Evolutionary conservation across 2,329 filamentous ascomycete genomes (phyloP).

Genomic region (Graphilbum ipis-grandicollis): DNA sequence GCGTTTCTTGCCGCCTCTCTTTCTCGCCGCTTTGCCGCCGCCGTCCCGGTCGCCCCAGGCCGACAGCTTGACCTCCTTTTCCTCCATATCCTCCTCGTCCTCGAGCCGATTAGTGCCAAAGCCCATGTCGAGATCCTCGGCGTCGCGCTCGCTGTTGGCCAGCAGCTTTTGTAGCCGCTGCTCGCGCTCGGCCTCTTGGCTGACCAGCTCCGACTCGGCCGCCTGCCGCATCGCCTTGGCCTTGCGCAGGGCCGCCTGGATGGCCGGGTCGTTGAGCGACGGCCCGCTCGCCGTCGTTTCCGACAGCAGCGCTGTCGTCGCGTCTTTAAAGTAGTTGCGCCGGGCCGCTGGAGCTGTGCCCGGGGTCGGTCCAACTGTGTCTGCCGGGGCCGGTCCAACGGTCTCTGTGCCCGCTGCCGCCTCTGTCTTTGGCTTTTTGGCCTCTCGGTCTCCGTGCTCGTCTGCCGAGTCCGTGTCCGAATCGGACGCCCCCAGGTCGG

Average conservation of each 20-base stretch:
- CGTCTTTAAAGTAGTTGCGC: slow-evolving; percentile 45
- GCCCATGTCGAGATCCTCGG: slow-evolving; percentile 84
- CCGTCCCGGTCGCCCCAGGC: slow-evolving; percentile 26
- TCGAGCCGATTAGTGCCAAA: slow-evolving; percentile 79
- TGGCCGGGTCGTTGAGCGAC: slow-evolving; percentile 54
- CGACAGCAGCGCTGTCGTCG: slow-evolving; percentile 31
- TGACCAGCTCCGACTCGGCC: slow-evolving; percentile 21
- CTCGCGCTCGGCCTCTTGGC: slow-evolving; percentile 33
- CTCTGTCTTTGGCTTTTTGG: not conserved
- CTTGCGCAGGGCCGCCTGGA: slow-evolving; percentile 72
- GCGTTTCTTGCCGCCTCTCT: slow-evolving; percentile 56
- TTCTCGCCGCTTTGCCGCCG: slow-evolving; percentile 38
- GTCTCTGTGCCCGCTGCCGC: not conserved
- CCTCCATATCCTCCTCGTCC: slow-evolving; percentile 72
- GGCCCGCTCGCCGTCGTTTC: slow-evolving; percentile 32
- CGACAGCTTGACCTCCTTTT: slow-evolving; percentile 48
- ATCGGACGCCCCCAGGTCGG: slow-evolving; percentile 33
- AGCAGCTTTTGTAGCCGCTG: slow-evolving; percentile 61
- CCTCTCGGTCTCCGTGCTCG: slow-evolving; percentile 4
- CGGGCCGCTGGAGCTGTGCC: slow-evolving; percentile 17
- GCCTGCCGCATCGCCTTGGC: slow-evolving; percentile 48
- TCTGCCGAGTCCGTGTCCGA: slow-evolving; percentile 14
- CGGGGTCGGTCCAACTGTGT: too few species aligned
- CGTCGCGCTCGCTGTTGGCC: slow-evolving; percentile 56
- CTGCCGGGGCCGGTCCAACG: too few species aligned